Percentiles rank a stretch among this genome's conserved stretches.
Evolutionary conservation across 2,329 filamentous ascomycete genomes (phyloP).

Genomic region (Verticillium nonalfalfae): DNA sequence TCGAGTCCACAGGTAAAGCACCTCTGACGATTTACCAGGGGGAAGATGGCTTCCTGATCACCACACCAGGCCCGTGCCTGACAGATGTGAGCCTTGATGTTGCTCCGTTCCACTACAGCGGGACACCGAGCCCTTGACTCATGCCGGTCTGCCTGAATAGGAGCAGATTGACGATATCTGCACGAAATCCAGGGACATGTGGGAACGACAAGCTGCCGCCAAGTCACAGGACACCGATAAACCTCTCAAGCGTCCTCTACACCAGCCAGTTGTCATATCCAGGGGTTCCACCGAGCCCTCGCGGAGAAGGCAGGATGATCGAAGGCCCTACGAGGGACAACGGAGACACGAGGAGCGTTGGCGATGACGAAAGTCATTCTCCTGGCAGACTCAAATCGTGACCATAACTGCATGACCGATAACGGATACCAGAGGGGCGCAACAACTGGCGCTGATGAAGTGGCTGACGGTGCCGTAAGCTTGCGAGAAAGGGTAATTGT

Average conservation of each 20-base stretch:
- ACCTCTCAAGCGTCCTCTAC: conserved; percentile 48
- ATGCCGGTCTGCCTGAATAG: conserved; percentile 24
- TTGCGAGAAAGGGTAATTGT: too few relatives aligned
- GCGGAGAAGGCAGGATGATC: conserved; percentile 25
- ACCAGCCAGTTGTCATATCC: conserved; percentile 47
- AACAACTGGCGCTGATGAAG: too few relatives aligned
- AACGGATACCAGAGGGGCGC: too few relatives aligned
- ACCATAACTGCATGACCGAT: too few relatives aligned
- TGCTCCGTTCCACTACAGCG: not conserved
- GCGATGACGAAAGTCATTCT: conserved; percentile 6
- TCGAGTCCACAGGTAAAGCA: conserved; percentile 5
- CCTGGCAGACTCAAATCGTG: not conserved
- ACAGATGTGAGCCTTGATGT: conserved; percentile 45
- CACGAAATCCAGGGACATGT: conserved; percentile 50
- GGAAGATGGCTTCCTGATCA: conserved; percentile 56
- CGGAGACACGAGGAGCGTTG: conserved; percentile 20
- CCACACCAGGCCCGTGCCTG: conserved; percentile 49
- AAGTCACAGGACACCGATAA: conserved; percentile 39
- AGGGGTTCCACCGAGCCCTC: conserved; percentile 28
- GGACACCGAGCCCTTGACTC: not conserved
- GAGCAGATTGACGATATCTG: conserved; percentile 60
- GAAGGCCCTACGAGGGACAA: conserved; percentile 18
- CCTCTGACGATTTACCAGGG: conserved; percentile 31
- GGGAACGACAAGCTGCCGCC: conserved; percentile 49
- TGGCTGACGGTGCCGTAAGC: too few relatives aligned